Evolutionary conservation across 495 filamentous ascomycete genomes (phyloP), one percentile per base, ranked within the genome.

Genomic region (Hypoxylon crocopeplum): DNA sequence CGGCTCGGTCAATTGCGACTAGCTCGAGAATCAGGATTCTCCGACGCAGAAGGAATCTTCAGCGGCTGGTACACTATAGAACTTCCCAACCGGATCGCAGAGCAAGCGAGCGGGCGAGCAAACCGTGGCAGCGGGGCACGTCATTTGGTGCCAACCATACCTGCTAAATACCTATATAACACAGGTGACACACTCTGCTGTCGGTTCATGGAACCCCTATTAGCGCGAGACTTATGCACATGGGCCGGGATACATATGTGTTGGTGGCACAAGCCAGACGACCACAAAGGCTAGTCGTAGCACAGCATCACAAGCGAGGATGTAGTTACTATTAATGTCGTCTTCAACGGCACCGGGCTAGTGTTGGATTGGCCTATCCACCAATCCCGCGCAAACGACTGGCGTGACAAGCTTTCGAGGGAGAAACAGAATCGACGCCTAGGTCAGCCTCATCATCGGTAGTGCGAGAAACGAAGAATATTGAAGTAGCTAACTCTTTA

Each of bases 301-400:
- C 61, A 64, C 61, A 40, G 25, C 61, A 40, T 59, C 50, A 51
- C 49, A 64, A 56, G 61, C 61, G 55, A 64, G 16, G 21, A 47
- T 24, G 7, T 27, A 37, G 40, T 39, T 48, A 63, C 27, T 25
- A 58, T 44, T 33, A 24, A 50, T 20, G 50, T 55, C 39, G 48
- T 54, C 54, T 30, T 32, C 34, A 38, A 64, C 44, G 49, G 27
- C 24, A 46, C 48, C 44, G 17, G 33, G 19, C 30, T 52, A 56
- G 33, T 34, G 32, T 3, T 34, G 3, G 19, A 44, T 34, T 20
- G 21, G 24, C 11, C 12, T 20, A 5, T 36, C 47, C 34, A 44
- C 59, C 53, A 63, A 58, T 63, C 49, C 55, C 37, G n/a, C 55
- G 33, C 39, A 45, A 30, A 7, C 21, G 8, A 24, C 47, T 27